These are phyloP conservation scores for Psilocybe subaeruginosa DNA, from an alignment of 768 basidiomycete species.

Conservation along the genomic window DNA sequence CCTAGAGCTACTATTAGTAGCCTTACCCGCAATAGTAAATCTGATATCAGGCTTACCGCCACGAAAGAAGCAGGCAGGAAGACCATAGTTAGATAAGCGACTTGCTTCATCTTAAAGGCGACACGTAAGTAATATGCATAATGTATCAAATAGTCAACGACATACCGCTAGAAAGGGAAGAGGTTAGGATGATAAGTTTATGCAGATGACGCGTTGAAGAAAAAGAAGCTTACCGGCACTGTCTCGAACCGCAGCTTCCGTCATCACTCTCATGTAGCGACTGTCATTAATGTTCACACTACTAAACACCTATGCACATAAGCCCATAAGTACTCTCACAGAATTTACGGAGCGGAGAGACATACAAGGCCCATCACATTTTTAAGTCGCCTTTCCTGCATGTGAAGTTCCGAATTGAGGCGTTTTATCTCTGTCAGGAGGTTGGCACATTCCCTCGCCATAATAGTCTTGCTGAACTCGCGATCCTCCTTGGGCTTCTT, in stretches of 20 bases:
- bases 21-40: neutral
- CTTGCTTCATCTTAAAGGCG: constrained; percentile 36
- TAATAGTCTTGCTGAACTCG: constrained; percentile 30
- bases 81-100: constrained; percentile 53
- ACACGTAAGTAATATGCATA: neutral
- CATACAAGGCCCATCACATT: constrained; percentile 56
- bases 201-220: neutral
- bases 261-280: constrained; percentile 38
- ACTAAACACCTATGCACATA: constrained; percentile 41
- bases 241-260: constrained; percentile 33
- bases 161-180: constrained; percentile 22
- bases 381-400: constrained; percentile 53
- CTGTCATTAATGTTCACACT: constrained; percentile 48
- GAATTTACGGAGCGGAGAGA: neutral
- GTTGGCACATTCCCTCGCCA: constrained; percentile 51
- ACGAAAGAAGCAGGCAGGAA: constrained; percentile 51
- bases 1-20: constrained; percentile 22
- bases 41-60: constrained; percentile 23
- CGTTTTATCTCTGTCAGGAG: constrained; percentile 54
- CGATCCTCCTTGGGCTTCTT: constrained; percentile 29
- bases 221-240: constrained; percentile 22
- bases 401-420: constrained; percentile 38
- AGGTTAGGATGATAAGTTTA: constrained; percentile 16
- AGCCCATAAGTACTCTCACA: neutral
- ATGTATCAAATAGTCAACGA: neutral